Evolutionary conservation across 495 filamentous ascomycete genomes (phyloP), one percentile per base, ranked within the genome.

Genomic region (Pyrenula massariospora): DNA sequence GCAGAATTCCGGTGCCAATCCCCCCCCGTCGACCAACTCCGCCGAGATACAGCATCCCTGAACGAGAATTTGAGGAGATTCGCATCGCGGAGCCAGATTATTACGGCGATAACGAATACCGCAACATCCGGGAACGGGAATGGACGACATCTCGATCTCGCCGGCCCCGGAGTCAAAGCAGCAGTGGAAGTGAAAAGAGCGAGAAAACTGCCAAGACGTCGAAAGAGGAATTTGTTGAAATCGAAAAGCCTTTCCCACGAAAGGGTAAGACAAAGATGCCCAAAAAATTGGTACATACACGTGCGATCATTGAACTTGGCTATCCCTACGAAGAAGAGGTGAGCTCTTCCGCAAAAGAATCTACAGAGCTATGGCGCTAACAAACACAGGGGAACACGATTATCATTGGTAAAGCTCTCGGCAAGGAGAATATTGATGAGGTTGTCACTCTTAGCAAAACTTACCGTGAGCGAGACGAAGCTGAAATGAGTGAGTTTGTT

Each of bases 321-420:
- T 95, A 94, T 73, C 88, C 90, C 1, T 95, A 83, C 64, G 77
- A 87, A 52, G 87, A 93, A 74, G 90, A 95, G 73, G 88, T 92
- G 71, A 54, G 21, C 25, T 22, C 12, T 24, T 5, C 31, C 31
- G 31, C 31, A 15, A 15, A 21, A 20, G 50, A 8, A 56, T 60
- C 49, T 70, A 72, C 56, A 74, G 62, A 49, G 20, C 5, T 42
- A 5, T 42, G 5, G 5, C 15, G 31, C 58, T 57, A 57, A 54
- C 42, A 31, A 20, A 31, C 5, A 10, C 52, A 94, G 87, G 88
- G 84, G 47, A 83, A 86, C 52, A 81, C 81, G 53, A 80, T 92
- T 63, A 77, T 95, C 57, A 84, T 96, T 19, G 81, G 83, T 62
- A 82, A 84, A 59, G 91, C 91, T 1, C 77, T 96, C 22, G 88